These are phyloP conservation scores for Pythium utonaiense DNA, from an alignment of 352 stramenopile genomes.

Conservation along the genomic window DNA sequence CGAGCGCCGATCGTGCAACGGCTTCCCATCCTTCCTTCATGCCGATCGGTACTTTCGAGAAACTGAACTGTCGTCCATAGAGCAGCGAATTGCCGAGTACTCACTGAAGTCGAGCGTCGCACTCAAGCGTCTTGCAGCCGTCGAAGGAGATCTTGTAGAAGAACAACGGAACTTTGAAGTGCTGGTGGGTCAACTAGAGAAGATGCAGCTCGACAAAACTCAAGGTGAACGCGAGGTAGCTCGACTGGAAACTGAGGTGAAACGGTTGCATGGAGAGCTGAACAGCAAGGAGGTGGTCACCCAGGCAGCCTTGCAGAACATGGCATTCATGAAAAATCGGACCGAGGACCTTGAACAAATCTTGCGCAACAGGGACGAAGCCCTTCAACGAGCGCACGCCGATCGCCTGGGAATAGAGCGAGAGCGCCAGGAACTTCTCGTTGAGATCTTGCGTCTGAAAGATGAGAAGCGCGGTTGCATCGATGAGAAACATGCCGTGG, in stretches of 20 bases:
- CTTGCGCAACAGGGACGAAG: background rate
- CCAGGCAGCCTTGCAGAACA: background rate
- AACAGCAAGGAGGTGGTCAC: background rate
- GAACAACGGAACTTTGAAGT: conserved; percentile 71
- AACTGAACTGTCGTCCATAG: conserved; percentile 16
- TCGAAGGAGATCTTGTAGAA: conserved; percentile 61
- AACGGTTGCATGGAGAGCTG: background rate
- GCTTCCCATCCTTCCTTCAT: conserved; percentile 53
- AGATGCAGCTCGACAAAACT: conserved; percentile 31
- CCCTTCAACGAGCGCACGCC: background rate
- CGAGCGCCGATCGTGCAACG: conserved; percentile 7
- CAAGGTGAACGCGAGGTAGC: conserved; percentile 9
- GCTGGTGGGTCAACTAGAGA: conserved; percentile 58
- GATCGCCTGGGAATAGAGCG: conserved; percentile 6
- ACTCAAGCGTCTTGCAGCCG: conserved; percentile 50
- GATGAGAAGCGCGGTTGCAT: conserved; percentile 34
- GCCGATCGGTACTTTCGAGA: conserved; percentile 39
- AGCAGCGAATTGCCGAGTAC: conserved; percentile 11
- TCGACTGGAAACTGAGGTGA: conserved; percentile 15
- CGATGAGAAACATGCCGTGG: conserved; percentile 30
- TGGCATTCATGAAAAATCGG: background rate
- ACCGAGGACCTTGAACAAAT: background rate
- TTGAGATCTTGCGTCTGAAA: conserved; percentile 49
- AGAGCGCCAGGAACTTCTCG: conserved; percentile 43
- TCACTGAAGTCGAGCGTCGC: conserved; percentile 31